phyloP scores from a whole-genome alignment of 495 filamentous ascomycete species.

The Halenospora varia region DNA sequence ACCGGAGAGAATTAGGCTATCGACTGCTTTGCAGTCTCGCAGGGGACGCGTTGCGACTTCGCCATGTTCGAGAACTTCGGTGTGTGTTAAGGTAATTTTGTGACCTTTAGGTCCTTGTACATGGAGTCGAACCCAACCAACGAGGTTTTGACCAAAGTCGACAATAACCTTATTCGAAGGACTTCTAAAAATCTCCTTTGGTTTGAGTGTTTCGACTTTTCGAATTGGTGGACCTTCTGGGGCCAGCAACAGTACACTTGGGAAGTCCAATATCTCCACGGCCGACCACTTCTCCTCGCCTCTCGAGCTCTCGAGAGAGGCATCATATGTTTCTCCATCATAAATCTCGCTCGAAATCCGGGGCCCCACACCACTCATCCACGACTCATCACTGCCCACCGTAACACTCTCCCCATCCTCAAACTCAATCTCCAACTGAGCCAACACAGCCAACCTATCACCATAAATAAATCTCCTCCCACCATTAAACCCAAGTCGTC shows the following conservation, averaged over 20 bases:
- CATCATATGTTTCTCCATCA: conserved; percentile 49
- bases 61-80: conserved; percentile 49
- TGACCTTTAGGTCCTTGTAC: conserved; percentile 31
- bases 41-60: conserved; percentile 48
- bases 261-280: conserved; percentile 8
- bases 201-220: conserved; percentile 23
- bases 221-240: conserved; percentile 19
- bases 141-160: conserved; percentile 56
- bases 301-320: conserved; percentile 23
- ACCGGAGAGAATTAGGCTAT: conserved; percentile 35
- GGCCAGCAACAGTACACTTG: conserved; percentile 4
- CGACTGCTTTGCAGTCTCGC: conserved; percentile 39
- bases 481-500: conserved; percentile 30
- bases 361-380: conserved; percentile 37
- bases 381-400: conserved; percentile 38
- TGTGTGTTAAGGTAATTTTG: conserved; percentile 39
- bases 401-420: conserved; percentile 25
- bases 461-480: conserved; percentile 36
- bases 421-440: conserved; percentile 37
- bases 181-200: conserved; percentile 36
- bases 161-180: conserved; percentile 42
- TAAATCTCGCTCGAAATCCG: conserved; percentile 47
- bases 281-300: conserved; percentile 14
- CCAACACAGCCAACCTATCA: conserved; percentile 40
- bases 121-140: conserved; percentile 41